Base-by-base conservation (phyloP, 805 yeast species). In the Brettanomyces naardenensis region DNA sequence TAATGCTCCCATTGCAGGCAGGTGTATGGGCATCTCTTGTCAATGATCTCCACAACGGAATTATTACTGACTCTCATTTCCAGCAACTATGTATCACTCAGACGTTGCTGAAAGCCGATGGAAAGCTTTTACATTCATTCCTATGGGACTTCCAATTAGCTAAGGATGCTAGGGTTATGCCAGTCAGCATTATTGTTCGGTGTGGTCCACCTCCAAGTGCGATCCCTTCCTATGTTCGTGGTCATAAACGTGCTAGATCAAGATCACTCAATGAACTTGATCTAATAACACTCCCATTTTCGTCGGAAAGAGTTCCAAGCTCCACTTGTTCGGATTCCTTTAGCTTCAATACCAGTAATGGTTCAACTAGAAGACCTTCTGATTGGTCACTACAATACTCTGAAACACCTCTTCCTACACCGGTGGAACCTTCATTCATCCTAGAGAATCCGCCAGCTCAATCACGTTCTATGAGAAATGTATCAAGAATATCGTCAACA, bases 41-140 rank as follows among this genome's bases (percentile, higher is more conserved):
- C 9, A 58, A 54, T 37, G 59, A 54, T 32, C 52, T 46, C 36
- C 45, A 54, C 17, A 59, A 59, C 42, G 64, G 64, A 9, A 45
- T 51, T 10, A 47, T 57, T 17, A 38, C 41, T 26, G 38, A 37
- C 4, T 17, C 42, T 3, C 46, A 48, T 20, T 50, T 56, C 36
- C 49, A 52, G 31, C 35, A 40, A 29, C 32, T 53, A 20, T 47
- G 48, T 28, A 47, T 59, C 15, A 48, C 54, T 4, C 62, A 59
- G 41, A 48, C 59, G 4, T 35, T 59, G 19, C 46, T 46, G 22
- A 39, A 47, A 3, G 56, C 57, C 44, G 62, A 56, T 43, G 61
- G 55, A 27, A 40, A 32, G 11, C 60, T 63, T 3, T 21, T 59
- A 19, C 49, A 48, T 33, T 49, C 61, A 1, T 50, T 56, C 27